phyloP scores from a whole-genome alignment of 176 grass and related monocot genomes.

The Otatea glauca region DNA sequence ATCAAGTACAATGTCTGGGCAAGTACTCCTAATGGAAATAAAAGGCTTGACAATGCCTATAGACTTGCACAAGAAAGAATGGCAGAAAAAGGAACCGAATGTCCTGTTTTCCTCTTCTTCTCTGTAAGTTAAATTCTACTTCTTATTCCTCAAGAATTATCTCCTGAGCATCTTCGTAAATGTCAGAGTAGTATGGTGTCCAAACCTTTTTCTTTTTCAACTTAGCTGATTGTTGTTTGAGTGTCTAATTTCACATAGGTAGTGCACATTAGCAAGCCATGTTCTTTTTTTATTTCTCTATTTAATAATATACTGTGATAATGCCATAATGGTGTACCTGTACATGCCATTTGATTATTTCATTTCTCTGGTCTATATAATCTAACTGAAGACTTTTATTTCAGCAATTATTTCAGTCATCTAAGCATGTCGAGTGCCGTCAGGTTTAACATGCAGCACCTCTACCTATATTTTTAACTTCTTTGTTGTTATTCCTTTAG shows the following conservation, averaged over 20 bases:
- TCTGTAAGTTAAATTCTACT: conserved; percentile 72
- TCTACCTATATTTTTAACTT: neutral
- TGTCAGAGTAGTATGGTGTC: conserved; percentile 5
- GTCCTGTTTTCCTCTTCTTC: conserved; percentile 86
- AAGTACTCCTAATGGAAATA: conserved; percentile 96
- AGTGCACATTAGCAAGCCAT: neutral
- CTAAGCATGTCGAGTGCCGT: neutral
- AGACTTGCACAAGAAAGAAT: conserved; percentile 75
- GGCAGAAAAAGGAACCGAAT: conserved; percentile 69
- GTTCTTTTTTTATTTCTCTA: conserved; percentile 6
- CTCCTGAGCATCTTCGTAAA: neutral
- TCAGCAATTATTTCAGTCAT: neutral
- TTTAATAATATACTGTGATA: neutral
- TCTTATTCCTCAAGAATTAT: conserved; percentile 3
- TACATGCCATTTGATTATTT: conserved; percentile 1
- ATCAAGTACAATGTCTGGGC: conserved; percentile 97
- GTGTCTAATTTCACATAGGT: conserved; percentile 11
- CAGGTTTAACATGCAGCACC: neutral
- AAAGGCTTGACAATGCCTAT: conserved; percentile 89
- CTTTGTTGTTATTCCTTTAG: neutral
- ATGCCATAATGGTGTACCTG: conserved; percentile 1
- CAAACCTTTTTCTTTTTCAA: conserved; percentile 10
- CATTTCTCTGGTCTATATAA: conserved; percentile 13
- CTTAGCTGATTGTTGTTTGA: conserved; percentile 16
- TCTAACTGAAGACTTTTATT: conserved; percentile 29